phyloP scores from a whole-genome alignment of 2,329 filamentous ascomycete species.

The Cyclaneusma minus region DNA sequence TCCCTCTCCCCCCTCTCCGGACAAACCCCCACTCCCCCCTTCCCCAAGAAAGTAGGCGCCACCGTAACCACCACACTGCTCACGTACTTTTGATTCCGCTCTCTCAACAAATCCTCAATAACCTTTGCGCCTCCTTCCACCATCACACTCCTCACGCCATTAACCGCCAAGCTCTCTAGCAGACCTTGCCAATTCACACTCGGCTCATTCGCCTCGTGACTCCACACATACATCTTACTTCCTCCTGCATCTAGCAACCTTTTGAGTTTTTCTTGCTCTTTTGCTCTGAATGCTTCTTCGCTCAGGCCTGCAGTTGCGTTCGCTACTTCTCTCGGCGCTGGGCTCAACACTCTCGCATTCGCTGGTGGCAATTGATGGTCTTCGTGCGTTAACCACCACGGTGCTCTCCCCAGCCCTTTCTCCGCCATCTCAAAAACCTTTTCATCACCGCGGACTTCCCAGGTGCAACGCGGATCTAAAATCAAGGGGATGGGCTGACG shows the following conservation, averaged over 20 bases:
- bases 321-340: no score
- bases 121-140: constrained; percentile 75
- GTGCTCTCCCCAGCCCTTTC: constrained; percentile 52
- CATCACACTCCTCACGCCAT: constrained; percentile 69
- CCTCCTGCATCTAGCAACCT: no score
- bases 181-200: constrained; percentile 50
- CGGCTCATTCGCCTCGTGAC: constrained; percentile 12
- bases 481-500: constrained; percentile 67
- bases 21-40: constrained; percentile 64
- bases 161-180: constrained; percentile 35
- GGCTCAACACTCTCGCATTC: no score
- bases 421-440: constrained; percentile 52
- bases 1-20: constrained; percentile 25
- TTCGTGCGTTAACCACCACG: constrained; percentile 57
- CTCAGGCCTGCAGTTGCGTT: no score
- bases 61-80: constrained; percentile 76
- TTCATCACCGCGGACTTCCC: constrained; percentile 42
- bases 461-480: constrained; percentile 64
- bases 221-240: not conserved
- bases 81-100: constrained; percentile 43
- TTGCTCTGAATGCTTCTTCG: no score
- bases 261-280: no score
- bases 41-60: constrained; percentile 79
- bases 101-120: constrained; percentile 65
- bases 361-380: no score